phyloP scores from a whole-genome alignment of 2,329 filamentous ascomycete genomes.

The Neopestalotiopsis rosae region DNA sequence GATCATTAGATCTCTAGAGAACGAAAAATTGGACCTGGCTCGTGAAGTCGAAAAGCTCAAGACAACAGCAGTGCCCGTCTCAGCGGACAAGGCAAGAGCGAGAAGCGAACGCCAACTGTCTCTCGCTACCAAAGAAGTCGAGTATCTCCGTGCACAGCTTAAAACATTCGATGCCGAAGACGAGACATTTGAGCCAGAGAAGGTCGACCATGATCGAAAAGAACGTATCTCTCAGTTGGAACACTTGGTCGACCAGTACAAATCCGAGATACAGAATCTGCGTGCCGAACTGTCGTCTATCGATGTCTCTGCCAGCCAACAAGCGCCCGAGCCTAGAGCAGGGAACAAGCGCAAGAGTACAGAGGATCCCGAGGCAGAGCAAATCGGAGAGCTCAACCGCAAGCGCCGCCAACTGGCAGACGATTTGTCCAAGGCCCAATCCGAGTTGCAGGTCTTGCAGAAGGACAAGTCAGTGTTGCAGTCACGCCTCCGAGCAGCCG shows the following conservation, averaged over 20 bases:
- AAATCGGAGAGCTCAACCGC: conserved; percentile 81
- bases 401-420: conserved; percentile 73
- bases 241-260: conserved; percentile 84
- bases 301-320: conserved; percentile 51
- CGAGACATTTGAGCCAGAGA: conserved; percentile 80
- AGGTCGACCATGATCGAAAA: conserved; percentile 75
- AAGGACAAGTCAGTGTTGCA: conserved; percentile 73
- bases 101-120: conserved; percentile 85
- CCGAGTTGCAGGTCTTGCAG: conserved; percentile 73
- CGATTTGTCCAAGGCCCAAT: conserved; percentile 63
- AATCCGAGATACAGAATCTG: conserved; percentile 75
- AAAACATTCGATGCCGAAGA: conserved; percentile 90
- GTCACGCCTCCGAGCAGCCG: conserved; percentile 72
- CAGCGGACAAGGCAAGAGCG: conserved; percentile 70
- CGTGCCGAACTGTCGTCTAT: conserved; percentile 74
- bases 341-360: conserved; percentile 70
- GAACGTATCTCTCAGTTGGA: conserved; percentile 83
- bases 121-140: conserved; percentile 88
- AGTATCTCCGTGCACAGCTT: conserved; percentile 90
- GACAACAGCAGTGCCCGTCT: conserved; percentile 49
- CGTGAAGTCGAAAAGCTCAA: conserved; percentile 76
- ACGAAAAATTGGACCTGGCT: conserved; percentile 68
- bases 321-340: conserved; percentile 43
- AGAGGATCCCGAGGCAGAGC: conserved; percentile 68
- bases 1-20: conserved; percentile 73